Evolutionary conservation across 257 asterid species (phyloP), one percentile per base, ranked within the genome.

Genomic region (Nicotiana tabacum): DNA sequence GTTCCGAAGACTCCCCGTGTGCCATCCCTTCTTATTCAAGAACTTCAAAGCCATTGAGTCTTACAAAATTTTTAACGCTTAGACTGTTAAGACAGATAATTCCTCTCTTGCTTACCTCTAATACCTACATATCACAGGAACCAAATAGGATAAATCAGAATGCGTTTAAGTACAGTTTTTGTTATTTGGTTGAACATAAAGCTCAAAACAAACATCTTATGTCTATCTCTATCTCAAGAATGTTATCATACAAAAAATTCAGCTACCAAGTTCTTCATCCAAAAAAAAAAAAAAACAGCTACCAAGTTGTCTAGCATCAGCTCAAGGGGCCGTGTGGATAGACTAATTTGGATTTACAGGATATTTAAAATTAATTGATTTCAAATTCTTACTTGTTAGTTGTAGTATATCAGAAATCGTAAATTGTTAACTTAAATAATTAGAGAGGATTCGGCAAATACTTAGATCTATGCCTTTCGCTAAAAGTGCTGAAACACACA

Each of bases 11-110:
- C 97, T 92, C 37, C 98, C 99, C 30, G 99, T 96, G 82, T 96
- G 99, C 98, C 99, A 96, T 79, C 99, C 99, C 86, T 96, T 96
- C 94, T 96, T 96, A 92, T 96, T 96, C 85, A 96, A 86, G 91
- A 96, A 96, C 85, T 94, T 95, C 87, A 95, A 80, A 83, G 95
- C 99, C 99, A 93, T 94, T 43, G 33, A 53, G 18, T 53, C 58
- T 53, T 11, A 53, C 51, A 43, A 43, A 43, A 43, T 43, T 43
- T 43, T 9, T 43, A 43, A 43, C 12, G 12, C 51, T 43, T 9
- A 43, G 51, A 43, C 51, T 43, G 51, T 8, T 43, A 35, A 29
- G 18, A 69, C 5, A 8, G 35, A 21, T 46, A 70, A 72, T 72
- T 72, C 27, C 13, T 72, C 78, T 12, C 60, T 46, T 46, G 39